Base-by-base conservation (phyloP, 257 asterid genomes). In the Capsicum rhomboideum region DNA sequence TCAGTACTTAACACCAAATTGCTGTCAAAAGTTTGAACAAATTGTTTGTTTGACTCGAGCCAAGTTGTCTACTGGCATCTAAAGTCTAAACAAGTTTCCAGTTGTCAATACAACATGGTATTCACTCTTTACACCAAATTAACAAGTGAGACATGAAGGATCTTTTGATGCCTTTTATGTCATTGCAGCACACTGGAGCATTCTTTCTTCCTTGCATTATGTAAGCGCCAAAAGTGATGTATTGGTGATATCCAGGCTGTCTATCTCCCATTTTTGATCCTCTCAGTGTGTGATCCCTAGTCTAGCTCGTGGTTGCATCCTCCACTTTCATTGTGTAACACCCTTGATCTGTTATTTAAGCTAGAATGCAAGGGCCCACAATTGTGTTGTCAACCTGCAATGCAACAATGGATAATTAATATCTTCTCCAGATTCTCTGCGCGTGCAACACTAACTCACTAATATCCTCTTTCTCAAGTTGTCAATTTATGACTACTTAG, bases 91-190 rank as follows among this genome's bases (percentile, higher is more conserved):
- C 63, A 75, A 50, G 81, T 26, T 50, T 26, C 28, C 17, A 50
- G 28, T 50, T 77, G 81, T 26, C 63, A 28, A 77, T 50, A 16
- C 23, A 75, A 4, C 63, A 26, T 9, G 17, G 44, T 77, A 77
- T 50, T 49, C 46, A 13, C 44, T 77, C 63, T 50, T 75, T 50
- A 75, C 23, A 49, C 61, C 61, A 75, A 74, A 26, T 44, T 75
- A 75, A 23, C 14, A 74, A 74, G 44, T 75, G 59, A 17, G 56
- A 77, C 13, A 26, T 23, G 61, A 50, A 9, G 42, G 63, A 50
- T 77, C 63, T 77, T 46, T 50, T 77, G 63, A 77, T 77, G 81
- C 63, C 63, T 77, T 26, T 77, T 77, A 77, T 29, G 56, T 77
- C 81, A 77, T 77, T 26, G 81, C 12, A 26, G 61, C 61, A 26